These are phyloP conservation scores for Eimeria nieschulzi DNA, from an alignment of 169 alveolate species.

Conservation along the genomic window DNA sequence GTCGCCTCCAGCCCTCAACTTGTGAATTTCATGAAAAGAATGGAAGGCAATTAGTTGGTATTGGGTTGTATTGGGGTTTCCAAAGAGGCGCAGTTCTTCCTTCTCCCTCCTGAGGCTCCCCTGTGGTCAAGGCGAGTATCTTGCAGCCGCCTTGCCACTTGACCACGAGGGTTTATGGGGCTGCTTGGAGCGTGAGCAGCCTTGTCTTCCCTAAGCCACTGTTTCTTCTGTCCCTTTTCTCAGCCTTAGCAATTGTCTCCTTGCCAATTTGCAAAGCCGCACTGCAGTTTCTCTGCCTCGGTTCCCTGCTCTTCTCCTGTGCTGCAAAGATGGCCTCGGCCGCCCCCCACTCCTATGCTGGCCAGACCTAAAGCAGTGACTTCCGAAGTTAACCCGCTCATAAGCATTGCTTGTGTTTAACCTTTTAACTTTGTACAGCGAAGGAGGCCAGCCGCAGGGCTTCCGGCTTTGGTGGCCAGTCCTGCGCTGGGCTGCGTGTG, in stretches of 20 bases:
- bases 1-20: neutral
- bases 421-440: neutral
- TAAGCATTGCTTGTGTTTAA: neutral
- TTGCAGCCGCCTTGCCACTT: neutral
- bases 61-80: no score
- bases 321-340: neutral
- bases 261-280: neutral
- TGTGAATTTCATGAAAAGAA: neutral
- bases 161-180: slow-evolving; percentile 5
- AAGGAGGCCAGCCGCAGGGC: neutral
- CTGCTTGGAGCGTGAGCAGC: neutral
- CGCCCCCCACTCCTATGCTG: slow-evolving; percentile 3
- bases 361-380: neutral
- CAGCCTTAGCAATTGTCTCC: neutral
- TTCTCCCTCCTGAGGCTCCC: neutral
- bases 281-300: neutral
- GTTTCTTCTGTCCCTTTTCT: neutral
- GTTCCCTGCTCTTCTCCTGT: neutral
- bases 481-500: neutral
- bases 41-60: no score
- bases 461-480: neutral
- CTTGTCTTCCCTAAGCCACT: neutral
- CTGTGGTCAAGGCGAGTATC: neutral
- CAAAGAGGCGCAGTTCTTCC: no score
- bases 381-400: neutral